Evolutionary conservation across 495 filamentous ascomycete genomes (phyloP).

Genomic region (Bacidia rubella): DNA sequence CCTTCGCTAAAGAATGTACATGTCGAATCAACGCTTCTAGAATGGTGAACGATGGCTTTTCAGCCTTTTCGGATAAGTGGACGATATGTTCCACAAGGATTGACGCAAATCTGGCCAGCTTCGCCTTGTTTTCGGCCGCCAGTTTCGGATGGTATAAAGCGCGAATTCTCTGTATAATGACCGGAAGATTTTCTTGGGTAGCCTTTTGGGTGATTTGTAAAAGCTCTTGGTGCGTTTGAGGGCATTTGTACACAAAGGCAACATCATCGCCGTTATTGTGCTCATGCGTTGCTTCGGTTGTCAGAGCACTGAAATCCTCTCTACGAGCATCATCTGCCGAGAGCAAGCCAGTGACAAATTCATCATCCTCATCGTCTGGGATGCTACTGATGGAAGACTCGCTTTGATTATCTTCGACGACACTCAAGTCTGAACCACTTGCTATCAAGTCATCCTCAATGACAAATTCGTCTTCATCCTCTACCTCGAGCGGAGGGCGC

Average conservation of each 20-base stretch:
- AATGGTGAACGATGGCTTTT: slow-evolving; percentile 41
- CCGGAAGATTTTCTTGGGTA: slow-evolving; percentile 49
- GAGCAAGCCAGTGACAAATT: slow-evolving; percentile 52
- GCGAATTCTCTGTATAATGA: slow-evolving; percentile 76
- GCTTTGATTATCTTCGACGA: neutral
- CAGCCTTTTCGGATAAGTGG: slow-evolving; percentile 42
- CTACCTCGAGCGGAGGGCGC: slow-evolving; percentile 39
- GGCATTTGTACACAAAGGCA: slow-evolving; percentile 75
- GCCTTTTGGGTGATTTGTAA: slow-evolving; percentile 48
- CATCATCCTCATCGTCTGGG: slow-evolving; percentile 36
- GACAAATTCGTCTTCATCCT: slow-evolving; percentile 86
- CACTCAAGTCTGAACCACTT: slow-evolving; percentile 24
- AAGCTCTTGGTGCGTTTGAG: slow-evolving; percentile 60
- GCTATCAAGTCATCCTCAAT: slow-evolving; percentile 78
- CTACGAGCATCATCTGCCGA: slow-evolving; percentile 34
- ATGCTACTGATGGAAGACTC: neutral
- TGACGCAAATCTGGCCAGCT: slow-evolving; percentile 58
- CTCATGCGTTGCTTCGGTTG: neutral
- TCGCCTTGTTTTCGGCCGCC: slow-evolving; percentile 66
- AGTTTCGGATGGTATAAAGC: slow-evolving; percentile 83
- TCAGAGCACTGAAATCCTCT: slow-evolving; percentile 20
- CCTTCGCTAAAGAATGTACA: slow-evolving; percentile 76
- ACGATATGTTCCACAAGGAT: slow-evolving; percentile 68
- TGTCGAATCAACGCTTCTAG: slow-evolving; percentile 61
- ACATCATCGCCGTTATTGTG: slow-evolving; percentile 31